Evolutionary conservation across 2,329 filamentous ascomycete genomes (phyloP).

Genomic region (Phaeosphaeria sp.): DNA sequence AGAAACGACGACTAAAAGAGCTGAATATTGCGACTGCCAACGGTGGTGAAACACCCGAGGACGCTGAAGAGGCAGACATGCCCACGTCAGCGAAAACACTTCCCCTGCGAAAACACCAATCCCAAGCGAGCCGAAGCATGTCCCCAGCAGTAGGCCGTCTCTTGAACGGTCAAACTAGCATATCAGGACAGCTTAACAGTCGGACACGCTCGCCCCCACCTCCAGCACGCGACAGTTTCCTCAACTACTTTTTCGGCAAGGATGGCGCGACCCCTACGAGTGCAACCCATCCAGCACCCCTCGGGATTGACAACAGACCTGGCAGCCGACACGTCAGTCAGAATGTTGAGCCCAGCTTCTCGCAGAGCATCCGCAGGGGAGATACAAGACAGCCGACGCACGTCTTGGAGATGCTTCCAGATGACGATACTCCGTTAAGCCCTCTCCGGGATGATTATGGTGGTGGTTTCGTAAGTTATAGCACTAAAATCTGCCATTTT

Average conservation of each 20-base stretch:
- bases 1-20: slow-evolving; percentile 83
- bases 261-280: slow-evolving; percentile 67
- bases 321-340: slow-evolving; percentile 76
- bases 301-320: slow-evolving; percentile 44
- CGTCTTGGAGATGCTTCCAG: slow-evolving; percentile 48
- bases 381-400: slow-evolving; percentile 62
- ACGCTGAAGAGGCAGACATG: slow-evolving; percentile 58
- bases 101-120: slow-evolving; percentile 66
- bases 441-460: slow-evolving; percentile 51
- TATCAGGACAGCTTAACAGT: slow-evolving; percentile 70
- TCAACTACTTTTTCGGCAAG: slow-evolving; percentile 99
- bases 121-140: slow-evolving; percentile 74
- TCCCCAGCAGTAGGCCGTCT: slow-evolving; percentile 75
- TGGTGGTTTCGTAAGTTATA: slow-evolving; percentile 65
- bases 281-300: slow-evolving; percentile 52
- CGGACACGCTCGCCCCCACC: slow-evolving; percentile 66
- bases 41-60: slow-evolving; percentile 64
- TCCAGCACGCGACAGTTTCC: slow-evolving; percentile 82
- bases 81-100: slow-evolving; percentile 61
- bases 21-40: slow-evolving; percentile 64
- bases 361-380: slow-evolving; percentile 78
- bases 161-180: slow-evolving; percentile 64
- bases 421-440: slow-evolving; percentile 49
- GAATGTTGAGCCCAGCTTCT: slow-evolving; percentile 78
- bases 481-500: not conserved